Base-by-base conservation (phyloP, 2,329 filamentous ascomycete species). In the Rugonectria rugulosa region DNA sequence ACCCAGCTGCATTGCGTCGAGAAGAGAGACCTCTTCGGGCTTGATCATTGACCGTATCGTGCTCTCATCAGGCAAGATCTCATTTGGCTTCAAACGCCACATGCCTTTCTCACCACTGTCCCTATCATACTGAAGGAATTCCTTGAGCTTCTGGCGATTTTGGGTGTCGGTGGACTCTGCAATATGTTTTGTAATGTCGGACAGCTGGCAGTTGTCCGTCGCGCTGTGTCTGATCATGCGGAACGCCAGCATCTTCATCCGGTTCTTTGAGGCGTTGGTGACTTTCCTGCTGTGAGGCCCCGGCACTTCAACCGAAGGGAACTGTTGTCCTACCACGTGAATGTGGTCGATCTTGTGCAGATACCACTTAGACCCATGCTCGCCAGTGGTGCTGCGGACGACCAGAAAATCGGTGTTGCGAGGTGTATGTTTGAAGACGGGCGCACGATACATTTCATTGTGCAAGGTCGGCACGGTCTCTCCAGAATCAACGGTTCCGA, bases 1-100 rank as follows among this genome's bases (percentile, higher is more conserved):
- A 38, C 95, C 95, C 32, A 97, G 89, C 72, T 98, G 92, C 94
- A 98, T 99, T 0, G 94, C 91, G 70, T 99, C 94, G 24, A 98
- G 86, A 38, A 97, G 76, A 73, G 92, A 98, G 1, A 98, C 91
- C 68, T 98, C 94, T 73, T 99, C 95, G 0, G 95, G 94, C 62
- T 93, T 94, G 64, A 99, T 92, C 88, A 96, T 92, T 20, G 86
- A 82, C 34, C 94, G 88, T 58, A 98, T 88, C 2, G 85, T 85
- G 20, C 89, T 84, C 68, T 94, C 90, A 56, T 96, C 92, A 11
- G 93, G 91, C 19, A 95, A 80, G 1, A 84, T 79, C 63, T 97
- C 90, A 19, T 86, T 85, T 8, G 86, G 79, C 45, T 85, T 85
- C 60, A 96, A 83, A 23, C 88, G 86, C 95, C 95, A 99, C 62